A percentile compares a stretch with the other conserved stretches of the same genome.
phyloP scores from a whole-genome alignment of 139 green algal genomes.

The Closterium sp. region DNA sequence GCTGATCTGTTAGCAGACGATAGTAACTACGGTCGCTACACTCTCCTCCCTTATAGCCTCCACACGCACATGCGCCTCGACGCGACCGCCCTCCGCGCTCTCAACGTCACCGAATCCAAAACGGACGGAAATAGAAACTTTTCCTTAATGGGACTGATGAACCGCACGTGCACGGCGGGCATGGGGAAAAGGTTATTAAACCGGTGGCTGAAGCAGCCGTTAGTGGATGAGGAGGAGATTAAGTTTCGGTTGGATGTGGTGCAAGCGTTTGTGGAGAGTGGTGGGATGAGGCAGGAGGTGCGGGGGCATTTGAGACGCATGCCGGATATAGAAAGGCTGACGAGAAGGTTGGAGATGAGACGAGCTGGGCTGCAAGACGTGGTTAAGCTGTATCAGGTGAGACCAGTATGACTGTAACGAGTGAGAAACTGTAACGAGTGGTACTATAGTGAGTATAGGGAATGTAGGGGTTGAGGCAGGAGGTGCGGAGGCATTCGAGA shows the following conservation, averaged over 20 bases:
- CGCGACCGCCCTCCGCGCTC: conserved; percentile 72
- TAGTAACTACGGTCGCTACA: conserved; percentile 62
- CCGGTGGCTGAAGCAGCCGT: conserved; percentile 93
- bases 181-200: conserved; percentile 92
- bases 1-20: conserved; percentile 62
- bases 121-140: conserved; percentile 73
- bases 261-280: conserved; percentile 68
- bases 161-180: conserved; percentile 71
- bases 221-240: conserved; percentile 66
- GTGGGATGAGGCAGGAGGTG: conserved; percentile 70
- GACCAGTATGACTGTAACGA: too few relatives aligned
- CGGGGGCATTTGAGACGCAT: conserved; percentile 72
- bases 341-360: conserved; percentile 76
- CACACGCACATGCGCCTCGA: conserved; percentile 69
- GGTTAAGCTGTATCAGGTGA: conserved; percentile 66
- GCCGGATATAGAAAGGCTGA: conserved; percentile 88
- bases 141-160: conserved; percentile 86
- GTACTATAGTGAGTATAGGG: too few relatives aligned
- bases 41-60: conserved; percentile 72
- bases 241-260: conserved; percentile 14
- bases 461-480: conserved; percentile 70
- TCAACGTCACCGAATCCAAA: conserved; percentile 82
- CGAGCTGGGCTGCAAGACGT: conserved; percentile 78
- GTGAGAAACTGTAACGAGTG: too few relatives aligned
- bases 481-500: conserved; percentile 70